phyloP scores from a whole-genome alignment of 352 stramenopile species.

The Phytopythium cucurbitacearum region DNA sequence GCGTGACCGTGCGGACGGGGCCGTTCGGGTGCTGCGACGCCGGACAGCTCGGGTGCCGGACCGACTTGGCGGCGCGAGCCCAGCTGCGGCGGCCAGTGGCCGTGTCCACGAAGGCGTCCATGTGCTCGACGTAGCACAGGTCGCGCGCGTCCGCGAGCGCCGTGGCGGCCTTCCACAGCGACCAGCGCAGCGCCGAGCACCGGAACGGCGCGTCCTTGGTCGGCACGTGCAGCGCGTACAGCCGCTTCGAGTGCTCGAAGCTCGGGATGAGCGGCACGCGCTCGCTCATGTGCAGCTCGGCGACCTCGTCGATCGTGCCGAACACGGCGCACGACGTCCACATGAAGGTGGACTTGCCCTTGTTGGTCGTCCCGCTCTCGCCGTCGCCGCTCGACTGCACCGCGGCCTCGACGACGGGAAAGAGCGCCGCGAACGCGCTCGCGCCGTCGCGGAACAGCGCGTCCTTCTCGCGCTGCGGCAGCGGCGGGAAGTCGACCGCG shows the following conservation, averaged over 20 bases:
- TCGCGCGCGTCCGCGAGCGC: constrained; percentile 49
- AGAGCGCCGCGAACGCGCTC: constrained; percentile 30
- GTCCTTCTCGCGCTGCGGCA: constrained; percentile 24
- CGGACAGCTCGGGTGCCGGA: constrained; percentile 57
- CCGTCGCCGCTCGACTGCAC: constrained; percentile 17
- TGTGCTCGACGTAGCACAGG: constrained; percentile 56
- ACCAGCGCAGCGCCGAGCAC: constrained; percentile 48
- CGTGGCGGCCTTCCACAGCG: constrained; percentile 47
- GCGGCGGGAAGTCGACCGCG: constrained; percentile 36
- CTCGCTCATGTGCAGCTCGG: constrained; percentile 47
- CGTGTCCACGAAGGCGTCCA: constrained; percentile 63
- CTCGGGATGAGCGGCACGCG: constrained; percentile 40
- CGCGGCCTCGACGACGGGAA: constrained; percentile 23
- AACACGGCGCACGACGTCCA: constrained; percentile 48
- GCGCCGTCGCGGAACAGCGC: constrained; percentile 25
- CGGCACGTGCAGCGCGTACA: constrained; percentile 52
- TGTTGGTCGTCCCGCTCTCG: constrained; percentile 26
- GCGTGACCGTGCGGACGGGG: constrained; percentile 44
- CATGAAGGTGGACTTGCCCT: constrained; percentile 49
- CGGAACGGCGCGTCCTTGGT: constrained; percentile 35
- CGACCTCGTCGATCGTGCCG: constrained; percentile 60
- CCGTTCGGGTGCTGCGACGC: constrained; percentile 52
- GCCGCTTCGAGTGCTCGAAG: constrained; percentile 31
- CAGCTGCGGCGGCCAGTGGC: constrained; percentile 54
- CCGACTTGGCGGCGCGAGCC: constrained; percentile 59